phyloP scores from a whole-genome alignment of 345 rosid species.

The Geranium rotundifolium region DNA sequence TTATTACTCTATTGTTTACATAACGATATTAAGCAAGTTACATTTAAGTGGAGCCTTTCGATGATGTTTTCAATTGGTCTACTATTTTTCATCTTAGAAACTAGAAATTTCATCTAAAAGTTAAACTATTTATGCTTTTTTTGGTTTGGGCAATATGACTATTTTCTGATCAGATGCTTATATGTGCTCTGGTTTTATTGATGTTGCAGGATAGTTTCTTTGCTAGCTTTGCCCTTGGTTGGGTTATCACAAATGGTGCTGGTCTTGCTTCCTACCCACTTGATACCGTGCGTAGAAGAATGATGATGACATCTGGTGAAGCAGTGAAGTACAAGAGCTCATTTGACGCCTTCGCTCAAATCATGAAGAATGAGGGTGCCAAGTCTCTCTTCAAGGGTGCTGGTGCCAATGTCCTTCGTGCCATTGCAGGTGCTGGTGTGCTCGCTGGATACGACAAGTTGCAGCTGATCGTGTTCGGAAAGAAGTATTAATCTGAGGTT shows the following conservation, averaged over 20 bases:
- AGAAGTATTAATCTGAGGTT: constrained; percentile 28
- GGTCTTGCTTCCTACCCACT: constrained; percentile 31
- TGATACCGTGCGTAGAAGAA: constrained; percentile 39
- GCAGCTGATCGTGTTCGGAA: constrained; percentile 27
- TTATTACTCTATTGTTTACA: no score
- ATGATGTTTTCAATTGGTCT: no score
- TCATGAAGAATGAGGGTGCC: constrained; percentile 30
- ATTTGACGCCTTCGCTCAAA: constrained; percentile 22
- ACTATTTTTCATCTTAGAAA: no score
- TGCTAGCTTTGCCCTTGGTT: constrained; percentile 29
- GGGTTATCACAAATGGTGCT: constrained; percentile 31
- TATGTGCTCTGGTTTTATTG: no score
- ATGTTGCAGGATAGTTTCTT: constrained; percentile 27
- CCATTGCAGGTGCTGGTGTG: constrained; percentile 34
- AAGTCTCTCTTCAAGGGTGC: constrained; percentile 37
- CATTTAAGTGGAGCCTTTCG: no score
- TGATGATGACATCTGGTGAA: constrained; percentile 40
- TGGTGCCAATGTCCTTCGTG: constrained; percentile 32
- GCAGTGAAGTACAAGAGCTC: constrained; percentile 34
- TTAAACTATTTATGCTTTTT: no score
- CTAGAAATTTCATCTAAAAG: no score
- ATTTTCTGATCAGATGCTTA: no score
- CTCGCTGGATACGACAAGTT: constrained; percentile 32
- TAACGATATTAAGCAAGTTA: no score
- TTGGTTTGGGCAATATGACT: no score